Evolutionary conservation across 2,329 filamentous ascomycete species (phyloP), one percentile per base, ranked within the genome.

Genomic region (Lizonia empirigonia): DNA sequence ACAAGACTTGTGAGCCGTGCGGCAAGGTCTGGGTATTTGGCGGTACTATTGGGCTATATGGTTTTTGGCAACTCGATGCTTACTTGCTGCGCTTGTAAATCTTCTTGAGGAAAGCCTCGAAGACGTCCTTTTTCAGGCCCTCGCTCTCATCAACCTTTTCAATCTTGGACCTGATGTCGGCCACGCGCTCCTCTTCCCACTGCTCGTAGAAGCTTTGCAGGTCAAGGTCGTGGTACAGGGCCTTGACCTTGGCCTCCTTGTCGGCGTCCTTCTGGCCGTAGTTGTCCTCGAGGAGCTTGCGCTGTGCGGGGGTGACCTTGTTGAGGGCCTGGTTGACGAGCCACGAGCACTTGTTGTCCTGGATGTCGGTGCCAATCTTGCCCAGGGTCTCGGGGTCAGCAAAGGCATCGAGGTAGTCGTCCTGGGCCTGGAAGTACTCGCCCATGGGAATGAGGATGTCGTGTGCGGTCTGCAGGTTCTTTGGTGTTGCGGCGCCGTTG

Each of bases 331-430:
- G 88, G 83, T 99, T 99, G 76, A 99, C 84, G 53, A 99, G 80
- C 94, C 94, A 99, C 33, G 90, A 95, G 83, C 94, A 99, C 84
- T 99, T 99, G 85, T 99, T 99, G 80, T 99, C 94, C 82, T 92
- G 87, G 76, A 99, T 99, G 71, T 99, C 94, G 54, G 94, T 99
- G 62, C 94, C 94, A 61, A 97, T 96, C 85, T 99, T 99, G 76
- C 94, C 94, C 73, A 99, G 94, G 69, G 91, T 85, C 68, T 91
- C 85, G 30, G 94, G 91, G 65, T 93, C 87, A 65, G 93, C 94
- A 71, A 94, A 99, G 79, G 95, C 96, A 82, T 99, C 94, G 44
- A 99, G 89, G 79, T 94, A 99, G 80, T 99, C 94, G 75, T 99
- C 94, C 78, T 99, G 94, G 59, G 96, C 85, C 79, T 99, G 94